Conservation (phyloP, 805 yeast genomes). For the Maudiozyma saulgeensis region DNA sequence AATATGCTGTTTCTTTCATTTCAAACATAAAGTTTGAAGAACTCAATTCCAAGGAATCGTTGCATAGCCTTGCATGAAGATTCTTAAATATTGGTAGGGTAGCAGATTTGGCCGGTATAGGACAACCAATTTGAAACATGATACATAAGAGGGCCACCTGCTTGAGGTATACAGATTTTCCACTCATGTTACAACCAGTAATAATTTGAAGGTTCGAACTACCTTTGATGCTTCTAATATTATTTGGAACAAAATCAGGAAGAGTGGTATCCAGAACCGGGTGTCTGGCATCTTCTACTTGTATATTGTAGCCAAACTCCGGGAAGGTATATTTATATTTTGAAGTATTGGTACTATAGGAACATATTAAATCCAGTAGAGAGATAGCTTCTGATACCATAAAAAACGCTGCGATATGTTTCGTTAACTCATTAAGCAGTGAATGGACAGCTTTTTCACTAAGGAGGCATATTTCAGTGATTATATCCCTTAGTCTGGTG, state of each 20-base stretch:
- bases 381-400: slow-evolving; percentile 38
- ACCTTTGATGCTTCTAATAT: slow-evolving; percentile 28
- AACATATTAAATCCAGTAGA: slow-evolving; percentile 33
- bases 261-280: slow-evolving; percentile 33
- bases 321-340: slow-evolving; percentile 29
- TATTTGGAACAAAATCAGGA: slow-evolving; percentile 31
- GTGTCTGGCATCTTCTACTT: slow-evolving; percentile 32
- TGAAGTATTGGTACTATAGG: slow-evolving; percentile 25
- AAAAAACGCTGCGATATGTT: slow-evolving; percentile 29
- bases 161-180: slow-evolving; percentile 47
- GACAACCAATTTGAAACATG: slow-evolving; percentile 52
- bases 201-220: slow-evolving; percentile 38
- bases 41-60: slow-evolving; percentile 28
- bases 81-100: slow-evolving; percentile 32
- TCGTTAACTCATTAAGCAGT: slow-evolving; percentile 20
- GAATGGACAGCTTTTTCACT: slow-evolving; percentile 34
- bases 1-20: slow-evolving; percentile 40
- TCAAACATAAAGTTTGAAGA: slow-evolving; percentile 39
- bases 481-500: slow-evolving; percentile 32
- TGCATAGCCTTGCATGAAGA: slow-evolving; percentile 32
- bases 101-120: slow-evolving; percentile 38
- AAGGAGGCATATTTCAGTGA: slow-evolving; percentile 33
- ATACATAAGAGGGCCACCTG: slow-evolving; percentile 41
- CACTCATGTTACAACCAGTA: slow-evolving; percentile 56
- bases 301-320: slow-evolving; percentile 28